A percentile compares a stretch with the other conserved stretches of the same genome.
Conservation (phyloP, 2,329 filamentous ascomycete genomes). For the Penicillium psychrosexuale region DNA sequence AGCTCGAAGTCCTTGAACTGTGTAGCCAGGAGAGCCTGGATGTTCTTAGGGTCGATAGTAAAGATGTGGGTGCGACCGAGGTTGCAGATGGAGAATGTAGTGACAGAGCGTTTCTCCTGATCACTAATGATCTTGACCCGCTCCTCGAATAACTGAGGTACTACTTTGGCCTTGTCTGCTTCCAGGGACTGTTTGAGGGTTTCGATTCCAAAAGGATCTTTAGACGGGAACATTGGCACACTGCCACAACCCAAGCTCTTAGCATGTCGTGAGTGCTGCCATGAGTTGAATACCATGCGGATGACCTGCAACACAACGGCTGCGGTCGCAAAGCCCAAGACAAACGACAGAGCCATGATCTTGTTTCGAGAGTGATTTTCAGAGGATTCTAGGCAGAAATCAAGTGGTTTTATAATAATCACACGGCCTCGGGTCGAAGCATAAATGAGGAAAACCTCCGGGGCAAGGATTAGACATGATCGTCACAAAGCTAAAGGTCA, state of each 20-base stretch:
- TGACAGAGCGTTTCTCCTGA: constrained; percentile 25
- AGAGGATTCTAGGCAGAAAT: neutral
- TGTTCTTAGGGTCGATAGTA: constrained; percentile 54
- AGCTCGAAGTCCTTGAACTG: constrained; percentile 84
- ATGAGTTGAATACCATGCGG: constrained; percentile 20
- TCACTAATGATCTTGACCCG: constrained; percentile 23
- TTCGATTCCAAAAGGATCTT: constrained; percentile 28
- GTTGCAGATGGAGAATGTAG: constrained; percentile 26
- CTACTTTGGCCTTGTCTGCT: constrained; percentile 24
- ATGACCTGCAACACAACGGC: constrained; percentile 25
- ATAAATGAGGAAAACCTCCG: neutral
- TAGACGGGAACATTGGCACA: constrained; percentile 24
- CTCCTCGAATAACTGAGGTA: constrained; percentile 21
- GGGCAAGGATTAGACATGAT: neutral
- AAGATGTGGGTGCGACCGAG: constrained; percentile 24
- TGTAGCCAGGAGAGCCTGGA: constrained; percentile 79
- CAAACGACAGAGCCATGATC: constrained; percentile 19
- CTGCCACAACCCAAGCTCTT: constrained; percentile 24
- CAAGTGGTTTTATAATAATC: constrained; percentile 3
- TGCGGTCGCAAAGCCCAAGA: constrained; percentile 25
- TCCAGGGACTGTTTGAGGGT: constrained; percentile 23
- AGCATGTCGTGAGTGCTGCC: constrained; percentile 29
- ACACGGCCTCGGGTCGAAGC: neutral
- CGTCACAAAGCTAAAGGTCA: neutral
- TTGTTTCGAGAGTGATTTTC: neutral